Evolutionary conservation across 169 alveolate genomes (phyloP), one percentile per base, ranked within the genome.

Genomic region (Cytauxzoon felis): DNA sequence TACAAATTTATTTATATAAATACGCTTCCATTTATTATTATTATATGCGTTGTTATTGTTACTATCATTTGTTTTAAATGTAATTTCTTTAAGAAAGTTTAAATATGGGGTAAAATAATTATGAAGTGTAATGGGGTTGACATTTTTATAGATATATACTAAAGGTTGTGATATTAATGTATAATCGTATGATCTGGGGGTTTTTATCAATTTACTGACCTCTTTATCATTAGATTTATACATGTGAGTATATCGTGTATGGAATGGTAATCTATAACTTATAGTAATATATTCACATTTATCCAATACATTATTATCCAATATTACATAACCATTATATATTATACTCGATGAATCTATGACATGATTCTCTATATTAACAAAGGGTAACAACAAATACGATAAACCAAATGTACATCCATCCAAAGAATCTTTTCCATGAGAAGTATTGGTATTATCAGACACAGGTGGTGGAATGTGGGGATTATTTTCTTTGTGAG

Each of bases 161-260:
- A 19, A 30, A 13, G 84, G 84, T 42, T 73, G 72, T 13, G 65
- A 6, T 8, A 64, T 24, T 18, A 60, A 13, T 27, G 48, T 29
- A 30, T 29, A 9, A 61, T 47, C 27, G 48, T 36, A 63, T 26
- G 36, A 16, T 58, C 61, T 9, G 21, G 53, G 16, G 29, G 33
- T 27, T 33, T 24, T 30, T 59, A 43, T n/a, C 38, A n/a, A 23
- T 30, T 33, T 8, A 18, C n/a, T 33, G 24, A 18, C 58, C 72
- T 49, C 41, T 7, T 61, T 43, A 0, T 67, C 42, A 18, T 34
- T 23, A 2, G 18, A 5, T 49, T 63, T 53, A 57, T 53, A 33
- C 84, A 73, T 73, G 50, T 73, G 54, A 78, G 65, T 40, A 57
- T 73, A 73, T 18, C 84, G 30, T 56, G 69, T 40, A 49, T 73